Evolutionary conservation across 1,284 basidiomycete species (phyloP).

Genomic region (Xerocomus cyaneibrunnescens): DNA sequence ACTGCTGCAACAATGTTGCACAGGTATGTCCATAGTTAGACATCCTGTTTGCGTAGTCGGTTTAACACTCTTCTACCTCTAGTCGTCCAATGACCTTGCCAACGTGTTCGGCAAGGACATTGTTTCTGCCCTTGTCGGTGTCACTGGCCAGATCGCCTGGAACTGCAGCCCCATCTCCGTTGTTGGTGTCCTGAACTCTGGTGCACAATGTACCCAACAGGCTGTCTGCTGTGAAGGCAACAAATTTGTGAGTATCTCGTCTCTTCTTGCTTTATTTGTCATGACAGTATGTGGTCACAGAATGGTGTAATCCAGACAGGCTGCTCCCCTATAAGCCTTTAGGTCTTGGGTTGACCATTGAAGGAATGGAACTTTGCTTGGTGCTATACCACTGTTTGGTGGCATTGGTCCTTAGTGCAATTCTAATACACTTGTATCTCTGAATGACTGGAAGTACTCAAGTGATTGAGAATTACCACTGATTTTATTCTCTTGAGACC

Average conservation of each 20-base stretch:
- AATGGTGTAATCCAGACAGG: constrained; percentile 32
- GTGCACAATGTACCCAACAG: constrained; percentile 14
- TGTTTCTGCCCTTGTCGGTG: not conserved
- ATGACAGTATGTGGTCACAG: constrained; percentile 8
- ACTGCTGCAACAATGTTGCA: constrained; percentile 15
- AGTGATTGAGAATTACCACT: too few species aligned
- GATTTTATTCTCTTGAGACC: too few species aligned
- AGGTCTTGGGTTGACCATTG: not conserved
- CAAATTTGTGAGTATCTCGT: constrained; percentile 8
- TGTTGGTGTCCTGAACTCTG: constrained; percentile 2
- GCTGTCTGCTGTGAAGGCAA: constrained; percentile 33
- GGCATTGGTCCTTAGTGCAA: not conserved
- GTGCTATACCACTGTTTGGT: not conserved
- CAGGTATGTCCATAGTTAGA: not conserved
- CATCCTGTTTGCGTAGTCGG: fast-evolving
- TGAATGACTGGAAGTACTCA: too few species aligned
- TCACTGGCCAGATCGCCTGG: constrained; percentile 1
- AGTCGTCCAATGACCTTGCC: not conserved
- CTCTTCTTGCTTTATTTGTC: fast-evolving
- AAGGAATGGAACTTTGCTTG: not conserved
- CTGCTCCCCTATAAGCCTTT: constrained; percentile 32
- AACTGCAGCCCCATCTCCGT: constrained; percentile 3
- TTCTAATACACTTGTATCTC: not conserved
- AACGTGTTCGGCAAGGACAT: fast-evolving
- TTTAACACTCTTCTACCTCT: not conserved